These are phyloP conservation scores for Alisma plantagoaquatica DNA, from an alignment of 106 monocot genomes.

Conservation along the genomic window DNA sequence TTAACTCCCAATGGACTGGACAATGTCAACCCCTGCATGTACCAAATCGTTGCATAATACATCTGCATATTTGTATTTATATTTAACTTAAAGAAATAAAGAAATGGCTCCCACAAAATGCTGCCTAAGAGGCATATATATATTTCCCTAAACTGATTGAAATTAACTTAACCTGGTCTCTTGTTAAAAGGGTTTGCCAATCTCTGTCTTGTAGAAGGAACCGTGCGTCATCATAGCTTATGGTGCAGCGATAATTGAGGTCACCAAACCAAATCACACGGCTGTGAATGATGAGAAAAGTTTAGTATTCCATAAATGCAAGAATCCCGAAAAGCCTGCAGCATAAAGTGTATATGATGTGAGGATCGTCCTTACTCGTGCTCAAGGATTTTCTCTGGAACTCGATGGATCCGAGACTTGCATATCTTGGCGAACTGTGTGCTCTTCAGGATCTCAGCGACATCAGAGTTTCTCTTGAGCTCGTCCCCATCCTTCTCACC, in stretches of 20 bases:
- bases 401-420: constrained; percentile 37
- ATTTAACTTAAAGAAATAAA: neutral
- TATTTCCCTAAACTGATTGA: constrained; percentile 1
- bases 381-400: constrained; percentile 76
- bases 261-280: constrained; percentile 88
- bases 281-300: constrained; percentile 18
- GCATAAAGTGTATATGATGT: neutral
- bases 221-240: constrained; percentile 61
- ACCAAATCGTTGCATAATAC: neutral
- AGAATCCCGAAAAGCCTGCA: neutral
- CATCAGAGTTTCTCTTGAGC: constrained; percentile 79
- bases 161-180: constrained; percentile 90
- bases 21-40: too few relatives aligned
- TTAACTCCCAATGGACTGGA: too few relatives aligned
- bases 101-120: neutral
- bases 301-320: neutral
- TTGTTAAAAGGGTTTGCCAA: constrained; percentile 77
- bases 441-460: constrained; percentile 79
- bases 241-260: constrained; percentile 63
- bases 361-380: constrained; percentile 55
- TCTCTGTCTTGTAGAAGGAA: constrained; percentile 60
- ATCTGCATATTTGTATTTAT: neutral
- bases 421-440: constrained; percentile 72
- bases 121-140: neutral
- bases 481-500: constrained; percentile 98